These are phyloP conservation scores for Aspergillus aculeatinus DNA, from an alignment of 2,329 filamentous ascomycete species.

Conservation along the genomic window DNA sequence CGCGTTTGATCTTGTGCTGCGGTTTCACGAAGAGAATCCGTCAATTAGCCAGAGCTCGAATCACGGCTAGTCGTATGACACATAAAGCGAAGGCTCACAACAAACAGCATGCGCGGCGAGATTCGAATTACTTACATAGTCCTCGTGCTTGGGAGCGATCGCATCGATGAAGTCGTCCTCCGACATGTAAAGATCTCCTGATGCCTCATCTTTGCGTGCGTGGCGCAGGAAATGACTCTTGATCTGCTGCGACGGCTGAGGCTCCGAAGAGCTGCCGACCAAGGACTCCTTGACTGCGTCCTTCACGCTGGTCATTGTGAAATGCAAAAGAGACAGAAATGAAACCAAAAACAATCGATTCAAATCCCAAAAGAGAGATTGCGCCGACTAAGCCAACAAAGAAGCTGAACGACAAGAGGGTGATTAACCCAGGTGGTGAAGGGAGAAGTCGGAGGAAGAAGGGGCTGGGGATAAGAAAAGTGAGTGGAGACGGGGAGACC, in stretches of 20 bases:
- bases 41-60: slow-evolving; percentile 18
- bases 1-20: slow-evolving; percentile 95
- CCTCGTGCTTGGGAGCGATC: slow-evolving; percentile 79
- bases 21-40: neutral
- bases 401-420: slow-evolving; percentile 5
- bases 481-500: slow-evolving; percentile 23
- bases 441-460: slow-evolving; percentile 19
- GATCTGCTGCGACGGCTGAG: slow-evolving; percentile 70
- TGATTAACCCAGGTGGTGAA: neutral
- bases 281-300: slow-evolving; percentile 78
- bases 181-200: slow-evolving; percentile 76
- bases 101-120: slow-evolving; percentile 1
- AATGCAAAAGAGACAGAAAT: slow-evolving; percentile 12
- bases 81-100: slow-evolving; percentile 3
- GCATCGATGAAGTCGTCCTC: slow-evolving; percentile 88
- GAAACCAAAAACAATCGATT: slow-evolving; percentile 11
- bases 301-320: slow-evolving; percentile 54
- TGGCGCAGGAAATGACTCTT: slow-evolving; percentile 73
- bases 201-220: slow-evolving; percentile 71
- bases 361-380: slow-evolving; percentile 8
- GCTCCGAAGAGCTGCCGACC: slow-evolving; percentile 60
- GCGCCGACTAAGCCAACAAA: slow-evolving; percentile 5
- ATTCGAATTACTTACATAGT: slow-evolving; percentile 70
- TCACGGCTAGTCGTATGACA: slow-evolving; percentile 15
- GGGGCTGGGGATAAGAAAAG: slow-evolving; percentile 21